Evolutionary conservation across 208 protist genomes (phyloP).

Genomic region (Trypanosoma rangeli): DNA sequence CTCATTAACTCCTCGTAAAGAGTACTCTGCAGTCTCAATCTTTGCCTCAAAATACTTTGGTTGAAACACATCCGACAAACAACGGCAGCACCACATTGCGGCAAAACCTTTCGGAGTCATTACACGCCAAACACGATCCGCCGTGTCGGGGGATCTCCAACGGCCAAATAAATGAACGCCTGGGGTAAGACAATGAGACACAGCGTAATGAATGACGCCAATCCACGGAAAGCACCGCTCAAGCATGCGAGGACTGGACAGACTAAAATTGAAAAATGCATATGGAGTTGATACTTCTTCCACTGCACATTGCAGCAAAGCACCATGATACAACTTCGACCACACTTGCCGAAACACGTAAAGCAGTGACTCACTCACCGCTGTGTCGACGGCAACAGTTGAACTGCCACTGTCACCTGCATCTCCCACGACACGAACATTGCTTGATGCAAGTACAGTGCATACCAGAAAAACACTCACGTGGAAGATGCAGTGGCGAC

Average conservation of each 20-base stretch:
- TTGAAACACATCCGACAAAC: not conserved
- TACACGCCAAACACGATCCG: slow-evolving; percentile 22
- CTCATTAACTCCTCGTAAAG: not conserved
- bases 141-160: slow-evolving; percentile 10
- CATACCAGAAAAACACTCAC: slow-evolving; percentile 25
- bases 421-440: slow-evolving; percentile 7
- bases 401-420: not conserved
- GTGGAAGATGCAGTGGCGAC: slow-evolving; percentile 18
- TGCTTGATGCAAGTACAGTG: slow-evolving; percentile 10
- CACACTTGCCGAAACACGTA: not conserved
- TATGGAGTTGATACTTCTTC: slow-evolving; percentile 10
- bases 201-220: not conserved
- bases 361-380: not conserved
- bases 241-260: slow-evolving; percentile 11
- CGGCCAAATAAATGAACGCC: slow-evolving; percentile 2
- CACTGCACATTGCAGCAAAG: slow-evolving; percentile 3
- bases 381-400: not conserved
- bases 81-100: slow-evolving; percentile 20
- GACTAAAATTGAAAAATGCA: slow-evolving; percentile 22
- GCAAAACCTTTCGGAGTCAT: slow-evolving; percentile 30
- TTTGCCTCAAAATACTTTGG: not conserved
- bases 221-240: slow-evolving; percentile 24
- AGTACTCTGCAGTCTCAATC: not conserved
- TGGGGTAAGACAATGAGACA: not conserved
- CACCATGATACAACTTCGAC: slow-evolving; percentile 5